Evolutionary conservation across 805 yeast species (phyloP), one percentile per base, ranked within the genome.

Genomic region (Saturnispora hagleri): DNA sequence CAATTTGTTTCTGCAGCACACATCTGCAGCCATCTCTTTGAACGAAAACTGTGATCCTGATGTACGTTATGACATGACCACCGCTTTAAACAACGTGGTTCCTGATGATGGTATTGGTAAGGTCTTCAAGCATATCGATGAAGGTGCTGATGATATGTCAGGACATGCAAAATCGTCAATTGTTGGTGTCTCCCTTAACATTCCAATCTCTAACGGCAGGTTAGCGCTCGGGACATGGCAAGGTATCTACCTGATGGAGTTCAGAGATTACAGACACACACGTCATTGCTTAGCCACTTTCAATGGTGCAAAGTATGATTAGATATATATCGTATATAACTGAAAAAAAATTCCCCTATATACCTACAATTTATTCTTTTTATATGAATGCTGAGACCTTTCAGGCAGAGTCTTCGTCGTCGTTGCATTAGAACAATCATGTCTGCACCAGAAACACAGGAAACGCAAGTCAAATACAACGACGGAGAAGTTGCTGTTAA

Each of bases 131-230:
- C 90, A 82, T 63, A 78, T 75, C 13, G 91, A 84, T 51, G 95
- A 86, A 65, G 95, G 88, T 0, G 75, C 86, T 3, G 95, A 87
- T 62, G 95, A 86, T 63, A 83, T 86, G 89, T 87, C 91, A 2
- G 86, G 90, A 0, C 95, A 86, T 64, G 81, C 82, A 48, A 82
- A 85, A 62, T 73, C 85, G 18, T 67, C 79, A 2, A 54, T 74
- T 46, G 74, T 83, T 9, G 93, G 95, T 18, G 83, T 80, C 7
- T 73, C 80, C 3, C 68, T 86, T 27, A 71, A 78, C 3, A 79
- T 86, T 43, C 95, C 95, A 2, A 85, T 86, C 47, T 63, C 73
- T 22, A 77, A 85, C 59, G 95, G 95, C 1, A 63, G 71, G 34
- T 68, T 86, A 51, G 83, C 82, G 1, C 73, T 82, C 0, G 95